These are phyloP conservation scores for Pestalotiopsis sp. DNA, from an alignment of 2,329 filamentous ascomycete species.

Conservation along the genomic window DNA sequence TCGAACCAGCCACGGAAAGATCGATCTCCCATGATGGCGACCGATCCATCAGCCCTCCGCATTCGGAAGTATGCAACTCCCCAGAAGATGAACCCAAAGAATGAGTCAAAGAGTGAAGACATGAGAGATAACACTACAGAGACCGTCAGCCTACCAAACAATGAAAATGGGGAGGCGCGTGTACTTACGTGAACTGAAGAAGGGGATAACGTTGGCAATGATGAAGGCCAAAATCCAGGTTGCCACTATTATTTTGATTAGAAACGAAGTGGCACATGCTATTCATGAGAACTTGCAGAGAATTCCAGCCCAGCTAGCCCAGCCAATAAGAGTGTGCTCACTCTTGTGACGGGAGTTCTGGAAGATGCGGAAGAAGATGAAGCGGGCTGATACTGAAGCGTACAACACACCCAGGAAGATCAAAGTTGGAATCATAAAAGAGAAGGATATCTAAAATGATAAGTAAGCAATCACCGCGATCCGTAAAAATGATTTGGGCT, in stretches of 20 bases:
- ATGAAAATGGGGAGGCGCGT: constrained; percentile 32
- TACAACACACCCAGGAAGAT: constrained; percentile 92
- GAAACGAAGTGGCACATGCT: constrained; percentile 12
- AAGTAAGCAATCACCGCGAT: not conserved
- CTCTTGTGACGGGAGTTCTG: constrained; percentile 77
- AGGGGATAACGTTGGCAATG: constrained; percentile 90
- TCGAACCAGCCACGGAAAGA: constrained; percentile 57
- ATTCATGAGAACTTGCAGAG: constrained; percentile 46
- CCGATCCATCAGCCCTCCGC: constrained; percentile 65
- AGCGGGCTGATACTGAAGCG: constrained; percentile 85
- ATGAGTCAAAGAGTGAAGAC: constrained; percentile 90
- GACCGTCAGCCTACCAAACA: constrained; percentile 7
- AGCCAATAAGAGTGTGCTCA: constrained; percentile 80
- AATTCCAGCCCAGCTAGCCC: constrained; percentile 77
- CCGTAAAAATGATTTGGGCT: too few relatives aligned
- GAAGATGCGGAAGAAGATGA: constrained; percentile 90
- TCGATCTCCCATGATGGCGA: constrained; percentile 53
- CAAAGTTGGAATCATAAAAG: constrained; percentile 93
- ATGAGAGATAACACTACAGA: constrained; percentile 65
- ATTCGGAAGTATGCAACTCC: constrained; percentile 79
- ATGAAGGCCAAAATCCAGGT: constrained; percentile 91
- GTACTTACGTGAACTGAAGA: constrained; percentile 74
- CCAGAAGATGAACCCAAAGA: constrained; percentile 97
- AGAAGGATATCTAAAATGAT: constrained; percentile 65
- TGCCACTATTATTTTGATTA: constrained; percentile 39